Evolutionary conservation across 257 asterid genomes (phyloP), one percentile per base, ranked within the genome.

Genomic region (Mitragyna speciosa): DNA sequence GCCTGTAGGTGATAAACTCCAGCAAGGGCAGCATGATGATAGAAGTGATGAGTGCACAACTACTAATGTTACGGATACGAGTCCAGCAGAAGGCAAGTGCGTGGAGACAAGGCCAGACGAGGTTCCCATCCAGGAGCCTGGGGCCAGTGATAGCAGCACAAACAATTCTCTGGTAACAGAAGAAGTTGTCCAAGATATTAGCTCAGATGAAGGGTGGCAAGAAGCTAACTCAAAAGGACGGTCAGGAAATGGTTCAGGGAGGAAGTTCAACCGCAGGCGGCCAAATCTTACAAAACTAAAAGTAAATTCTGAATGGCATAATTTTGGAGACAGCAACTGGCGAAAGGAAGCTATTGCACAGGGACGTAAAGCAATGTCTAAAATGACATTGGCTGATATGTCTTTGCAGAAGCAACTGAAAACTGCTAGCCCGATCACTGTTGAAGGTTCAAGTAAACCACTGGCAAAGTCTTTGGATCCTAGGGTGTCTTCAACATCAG

Each of bases 141-240:
- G 79, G 78, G 83, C 67, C 76, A 70, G 72, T 70, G 76, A 82
- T 78, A 26, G 51, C 66, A 52, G 87, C 72, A 68, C 17, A 33
- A 51, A 82, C 36, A 79, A 77, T 72, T 84, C 58, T 77, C 84
- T 85, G 56, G 73, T 77, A 56, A 43, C 84, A 11, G 91, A 85
- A 81, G 89, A 85, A 86, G 69, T 77, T 36, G 74, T 70, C 51
- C 87, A 78, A 70, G 98, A 87, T 82, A 77, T 81, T 28, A 90
- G 87, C 76, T 89, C 95, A 36, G 98, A 94, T 52, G 94, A 92
- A 79, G 99, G 97, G 70, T 96, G 99, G 99, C 96, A 92, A 82
- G 98, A 92, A 87, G 99, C 99, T 73, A 89, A 87, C 80, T 78
- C 96, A 2, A 94, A 91, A 89, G 91, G 95, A 70, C 89, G 97